Evolutionary conservation across 805 yeast genomes (phyloP).

Genomic region (Jamesozyma gamospora): DNA sequence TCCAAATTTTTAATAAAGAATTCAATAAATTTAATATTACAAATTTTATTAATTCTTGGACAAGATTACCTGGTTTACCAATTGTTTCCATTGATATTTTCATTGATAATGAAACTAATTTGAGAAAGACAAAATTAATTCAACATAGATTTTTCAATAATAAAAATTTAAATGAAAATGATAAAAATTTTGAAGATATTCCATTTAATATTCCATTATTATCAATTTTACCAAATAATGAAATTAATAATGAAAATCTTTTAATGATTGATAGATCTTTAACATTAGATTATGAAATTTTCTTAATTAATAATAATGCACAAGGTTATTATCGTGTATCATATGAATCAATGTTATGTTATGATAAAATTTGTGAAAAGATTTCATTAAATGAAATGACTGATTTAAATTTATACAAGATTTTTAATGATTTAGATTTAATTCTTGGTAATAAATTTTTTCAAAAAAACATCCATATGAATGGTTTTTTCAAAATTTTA

Average conservation of each 20-base stretch:
- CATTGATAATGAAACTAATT: slow-evolving; percentile 17
- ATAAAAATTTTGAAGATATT: slow-evolving; percentile 37
- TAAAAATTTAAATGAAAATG: slow-evolving; percentile 7
- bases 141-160: slow-evolving; percentile 32
- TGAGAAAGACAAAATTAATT: slow-evolving; percentile 24
- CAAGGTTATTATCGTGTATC: slow-evolving; percentile 41
- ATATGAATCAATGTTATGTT: slow-evolving; percentile 30
- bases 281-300: slow-evolving; percentile 10
- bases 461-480: slow-evolving; percentile 21
- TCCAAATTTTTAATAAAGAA: slow-evolving; percentile 14
- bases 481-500: slow-evolving; percentile 24
- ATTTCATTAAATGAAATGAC: slow-evolving; percentile 16
- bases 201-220: slow-evolving; percentile 55
- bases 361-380: slow-evolving; percentile 18
- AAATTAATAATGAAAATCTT: slow-evolving; percentile 13
- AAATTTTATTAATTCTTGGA: slow-evolving; percentile 41
- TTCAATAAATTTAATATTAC: slow-evolving; percentile 21
- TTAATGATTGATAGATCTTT: slow-evolving; percentile 25
- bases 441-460: slow-evolving; percentile 24
- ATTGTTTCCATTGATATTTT: slow-evolving; percentile 31
- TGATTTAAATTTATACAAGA: slow-evolving; percentile 21
- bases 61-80: slow-evolving; percentile 51
- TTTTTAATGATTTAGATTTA: slow-evolving; percentile 28
- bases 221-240: slow-evolving; percentile 11
- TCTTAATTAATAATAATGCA: slow-evolving; percentile 15